Evolutionary conservation across 331 rosid genomes (phyloP), one percentile per base, ranked within the genome.

Genomic region (Pyracantha coccinea): DNA sequence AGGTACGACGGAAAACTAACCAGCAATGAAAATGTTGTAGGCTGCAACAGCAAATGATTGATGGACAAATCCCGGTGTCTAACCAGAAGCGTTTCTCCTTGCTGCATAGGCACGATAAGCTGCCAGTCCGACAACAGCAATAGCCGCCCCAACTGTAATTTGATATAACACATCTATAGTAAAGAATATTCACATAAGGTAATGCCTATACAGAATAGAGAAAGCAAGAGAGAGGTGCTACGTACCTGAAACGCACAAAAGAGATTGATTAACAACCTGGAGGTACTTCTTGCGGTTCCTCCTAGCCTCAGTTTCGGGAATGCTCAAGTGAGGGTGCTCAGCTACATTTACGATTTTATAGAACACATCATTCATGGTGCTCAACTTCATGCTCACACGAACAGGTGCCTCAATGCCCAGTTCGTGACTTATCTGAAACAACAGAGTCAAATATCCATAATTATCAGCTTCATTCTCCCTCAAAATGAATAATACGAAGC

Each of bases 291-390:
- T 94, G 74, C 93, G 86, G 78, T 86, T 92, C 87, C 84, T 88
- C 79, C 95, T 97, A 52, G 83, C 80, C 83, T 94, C 93, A 8
- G 99, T 94, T 89, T 90, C 97, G 14, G 97, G 99, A 81, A 94
- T 86, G 80, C 91, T 82, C 69, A 86, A 45, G 88, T 94, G 95
- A 71, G 99, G 97, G 70, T 84, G 97, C 66, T 83, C 92, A 4
- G 96, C 95, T 53, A 88, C 96, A 35, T 81, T 67, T 31, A 91
- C 58, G 57, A 91, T 89, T 82, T 82, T 94, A 75, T 80, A 59
- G 77, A 88, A 94, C 75, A 92, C 84, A 44, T 87, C 84, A 71
- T 85, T 87, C 61, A 86, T 68, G 65, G 83, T 89, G 12, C 89
- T 86, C 64, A 82, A 87, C 84, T 89, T 89, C 88, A 87, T 84